A percentile compares a stretch with the other conserved stretches of the same genome.
phyloP scores from a whole-genome alignment of 805 yeast genomes.

The Pichia californica region DNA sequence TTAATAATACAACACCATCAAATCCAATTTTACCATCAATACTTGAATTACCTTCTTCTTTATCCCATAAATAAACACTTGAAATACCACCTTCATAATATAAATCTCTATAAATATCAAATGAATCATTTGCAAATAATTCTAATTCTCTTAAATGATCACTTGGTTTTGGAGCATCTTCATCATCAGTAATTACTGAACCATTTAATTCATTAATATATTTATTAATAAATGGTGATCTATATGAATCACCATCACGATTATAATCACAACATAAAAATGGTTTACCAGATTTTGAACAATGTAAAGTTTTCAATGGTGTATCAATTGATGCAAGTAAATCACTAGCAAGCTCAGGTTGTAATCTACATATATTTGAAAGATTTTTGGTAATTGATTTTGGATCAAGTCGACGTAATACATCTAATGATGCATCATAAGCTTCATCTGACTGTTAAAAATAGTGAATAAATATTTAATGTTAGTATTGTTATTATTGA shows the following conservation, averaged over 20 bases:
- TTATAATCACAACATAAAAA: conserved; percentile 89
- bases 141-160: conserved; percentile 65
- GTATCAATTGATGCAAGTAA: conserved; percentile 80
- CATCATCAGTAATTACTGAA: conserved; percentile 28
- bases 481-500: not conserved
- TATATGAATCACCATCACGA: conserved; percentile 85
- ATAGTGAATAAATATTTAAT: not conserved
- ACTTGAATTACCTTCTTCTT: conserved; percentile 47
- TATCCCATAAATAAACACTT: conserved; percentile 89
- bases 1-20: conserved; percentile 87
- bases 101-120: conserved; percentile 86
- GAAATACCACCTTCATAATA: conserved; percentile 94
- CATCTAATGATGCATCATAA: conserved; percentile 73
- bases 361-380: conserved; percentile 42
- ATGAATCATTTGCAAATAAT: conserved; percentile 76
- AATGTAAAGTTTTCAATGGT: conserved; percentile 55
- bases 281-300: conserved; percentile 52
- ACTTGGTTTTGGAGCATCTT: conserved; percentile 75
- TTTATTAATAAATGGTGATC: conserved; percentile 86
- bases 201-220: conserved; percentile 45
- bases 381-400: conserved; percentile 42
- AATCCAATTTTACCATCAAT: conserved; percentile 52
- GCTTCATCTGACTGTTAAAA: conserved; percentile 36
- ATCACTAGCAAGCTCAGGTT: conserved; percentile 78
- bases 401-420: conserved; percentile 72